phyloP scores from a whole-genome alignment of 2,329 filamentous ascomycete genomes.

The Exophiala sideris region DNA sequence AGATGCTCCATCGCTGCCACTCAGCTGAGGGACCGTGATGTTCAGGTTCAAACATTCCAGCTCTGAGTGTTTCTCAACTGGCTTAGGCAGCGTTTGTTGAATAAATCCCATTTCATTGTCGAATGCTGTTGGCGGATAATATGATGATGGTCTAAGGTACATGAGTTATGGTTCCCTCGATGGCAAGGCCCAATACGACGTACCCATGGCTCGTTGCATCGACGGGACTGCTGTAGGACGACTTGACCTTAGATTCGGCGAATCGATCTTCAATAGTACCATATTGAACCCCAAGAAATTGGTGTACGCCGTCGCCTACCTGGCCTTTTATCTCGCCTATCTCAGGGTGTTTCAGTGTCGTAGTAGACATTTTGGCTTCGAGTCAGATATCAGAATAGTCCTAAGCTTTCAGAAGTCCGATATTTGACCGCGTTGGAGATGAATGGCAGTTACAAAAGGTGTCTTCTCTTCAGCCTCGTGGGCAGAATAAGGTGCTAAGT shows the following conservation, averaged over 20 bases:
- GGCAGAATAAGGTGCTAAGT: neutral
- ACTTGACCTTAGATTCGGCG: slow-evolving; percentile 34
- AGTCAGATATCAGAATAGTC: neutral
- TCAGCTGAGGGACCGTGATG: slow-evolving; percentile 44
- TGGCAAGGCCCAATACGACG: slow-evolving; percentile 2
- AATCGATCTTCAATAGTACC: slow-evolving; percentile 35
- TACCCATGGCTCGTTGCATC: slow-evolving; percentile 40
- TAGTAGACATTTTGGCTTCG: slow-evolving; percentile 13
- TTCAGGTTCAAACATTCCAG: slow-evolving; percentile 53
- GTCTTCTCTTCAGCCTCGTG: neutral
- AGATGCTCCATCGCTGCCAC: slow-evolving; percentile 41
- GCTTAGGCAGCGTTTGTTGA: slow-evolving; percentile 45
- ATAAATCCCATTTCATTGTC: slow-evolving; percentile 49
- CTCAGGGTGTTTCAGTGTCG: slow-evolving; percentile 29
- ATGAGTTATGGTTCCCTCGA: neutral
- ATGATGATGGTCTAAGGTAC: slow-evolving; percentile 35
- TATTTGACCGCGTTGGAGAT: too few species aligned
- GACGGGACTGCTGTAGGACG: slow-evolving; percentile 27
- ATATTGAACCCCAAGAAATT: slow-evolving; percentile 40
- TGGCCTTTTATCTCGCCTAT: slow-evolving; percentile 33
- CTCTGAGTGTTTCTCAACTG: slow-evolving; percentile 43
- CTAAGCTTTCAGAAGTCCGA: too few species aligned
- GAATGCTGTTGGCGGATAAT: slow-evolving; percentile 41
- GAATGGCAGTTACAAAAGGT: too few species aligned
- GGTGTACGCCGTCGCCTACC: slow-evolving; percentile 30